These are phyloP conservation scores for Astrothelium macrocarpum DNA, from an alignment of 495 filamentous ascomycete genomes.

Conservation along the genomic window DNA sequence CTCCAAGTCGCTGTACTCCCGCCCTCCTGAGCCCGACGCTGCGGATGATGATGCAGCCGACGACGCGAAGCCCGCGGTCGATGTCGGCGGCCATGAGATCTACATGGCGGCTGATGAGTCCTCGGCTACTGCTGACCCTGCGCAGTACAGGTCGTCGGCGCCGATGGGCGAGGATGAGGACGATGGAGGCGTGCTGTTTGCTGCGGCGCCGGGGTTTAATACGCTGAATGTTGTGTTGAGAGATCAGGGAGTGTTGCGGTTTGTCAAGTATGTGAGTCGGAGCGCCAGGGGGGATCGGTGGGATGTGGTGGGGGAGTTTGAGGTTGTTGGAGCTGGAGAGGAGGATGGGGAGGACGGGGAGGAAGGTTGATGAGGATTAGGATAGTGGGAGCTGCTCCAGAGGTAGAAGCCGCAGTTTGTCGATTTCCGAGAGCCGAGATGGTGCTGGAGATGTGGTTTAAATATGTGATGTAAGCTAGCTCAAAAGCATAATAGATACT, in stretches of 20 bases:
- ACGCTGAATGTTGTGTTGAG: conserved; percentile 78
- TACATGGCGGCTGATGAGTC: conserved; percentile 87
- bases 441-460: too few relatives aligned
- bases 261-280: conserved; percentile 90
- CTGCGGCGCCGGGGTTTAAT: conserved; percentile 82
- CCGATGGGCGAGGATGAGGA: conserved; percentile 54
- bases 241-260: conserved; percentile 75
- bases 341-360: conserved; percentile 27
- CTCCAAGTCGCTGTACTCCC: too few relatives aligned
- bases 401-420: too few relatives aligned
- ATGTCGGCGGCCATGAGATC: conserved; percentile 76
- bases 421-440: too few relatives aligned
- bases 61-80: conserved; percentile 12
- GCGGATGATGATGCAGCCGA: not conserved
- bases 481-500: too few relatives aligned
- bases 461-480: too few relatives aligned
- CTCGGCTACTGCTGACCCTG: conserved; percentile 43
- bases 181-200: conserved; percentile 87
- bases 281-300: conserved; percentile 80
- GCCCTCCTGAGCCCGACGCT: too few relatives aligned
- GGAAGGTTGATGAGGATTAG: not conserved
- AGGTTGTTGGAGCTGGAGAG: conserved; percentile 33
- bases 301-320: conserved; percentile 70
- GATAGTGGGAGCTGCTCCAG: not conserved
- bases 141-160: conserved; percentile 58